Percentiles rank a stretch among this genome's conserved stretches.
Evolutionary conservation across 495 filamentous ascomycete species (phyloP).

Genomic region (Tuber aestivum): DNA sequence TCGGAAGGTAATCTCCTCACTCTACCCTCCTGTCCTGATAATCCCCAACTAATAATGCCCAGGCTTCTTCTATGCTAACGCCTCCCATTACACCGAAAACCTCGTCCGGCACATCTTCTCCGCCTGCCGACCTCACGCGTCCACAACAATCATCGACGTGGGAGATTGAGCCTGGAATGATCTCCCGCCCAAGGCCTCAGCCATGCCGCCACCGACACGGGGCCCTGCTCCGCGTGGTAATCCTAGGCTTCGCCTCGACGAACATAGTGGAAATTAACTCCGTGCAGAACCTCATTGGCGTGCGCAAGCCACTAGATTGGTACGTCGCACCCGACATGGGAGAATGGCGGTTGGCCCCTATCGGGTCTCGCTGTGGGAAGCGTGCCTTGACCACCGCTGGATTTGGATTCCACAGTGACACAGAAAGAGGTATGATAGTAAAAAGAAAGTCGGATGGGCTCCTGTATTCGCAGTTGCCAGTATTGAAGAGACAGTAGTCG

Average conservation of each 20-base stretch:
- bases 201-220: conserved; percentile 48
- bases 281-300: conserved; percentile 90
- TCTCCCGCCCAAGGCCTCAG: conserved; percentile 58
- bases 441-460: conserved; percentile 67
- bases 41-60: neutral
- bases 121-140: conserved; percentile 73
- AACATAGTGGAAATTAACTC: conserved; percentile 96
- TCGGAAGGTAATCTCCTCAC: conserved; percentile 60
- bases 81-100: conserved; percentile 80
- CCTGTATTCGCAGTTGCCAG: conserved; percentile 95
- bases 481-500: conserved; percentile 65
- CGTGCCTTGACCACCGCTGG: conserved; percentile 88
- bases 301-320: conserved; percentile 91
- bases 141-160: conserved; percentile 53
- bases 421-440: conserved; percentile 44
- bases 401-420: conserved; percentile 73
- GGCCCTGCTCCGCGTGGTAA: conserved; percentile 80
- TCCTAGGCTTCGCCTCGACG: conserved; percentile 90
- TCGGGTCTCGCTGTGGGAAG: conserved; percentile 97
- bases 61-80: conserved; percentile 87
- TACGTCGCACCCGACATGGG: conserved; percentile 80
- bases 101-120: conserved; percentile 68
- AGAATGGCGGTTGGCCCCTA: conserved; percentile 92
- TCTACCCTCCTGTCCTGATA: too few relatives aligned
- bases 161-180: conserved; percentile 97